These are phyloP conservation scores for Paracoccidioides brasiliensis DNA, from an alignment of 2,329 filamentous ascomycete genomes.

Conservation along the genomic window DNA sequence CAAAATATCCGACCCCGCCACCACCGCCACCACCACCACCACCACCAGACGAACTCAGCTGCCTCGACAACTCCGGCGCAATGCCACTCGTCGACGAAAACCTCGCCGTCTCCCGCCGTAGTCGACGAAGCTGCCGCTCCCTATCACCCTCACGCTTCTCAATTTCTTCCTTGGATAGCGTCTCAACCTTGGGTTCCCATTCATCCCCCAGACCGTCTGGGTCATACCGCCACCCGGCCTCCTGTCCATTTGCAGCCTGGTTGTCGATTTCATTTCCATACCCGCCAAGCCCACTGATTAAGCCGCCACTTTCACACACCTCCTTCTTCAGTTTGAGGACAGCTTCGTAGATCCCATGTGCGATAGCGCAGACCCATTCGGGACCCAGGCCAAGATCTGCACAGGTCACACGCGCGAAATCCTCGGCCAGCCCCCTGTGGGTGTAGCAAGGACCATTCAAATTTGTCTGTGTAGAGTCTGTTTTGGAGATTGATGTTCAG, in stretches of 20 bases:
- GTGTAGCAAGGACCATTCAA: constrained; percentile 92
- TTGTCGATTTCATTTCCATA: constrained; percentile 67
- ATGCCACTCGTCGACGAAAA: constrained; percentile 81
- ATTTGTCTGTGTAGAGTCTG: constrained; percentile 88
- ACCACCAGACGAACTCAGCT: constrained; percentile 36
- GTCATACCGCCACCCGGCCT: constrained; percentile 91
- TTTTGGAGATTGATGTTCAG: constrained; percentile 87
- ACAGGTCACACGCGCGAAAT: constrained; percentile 84
- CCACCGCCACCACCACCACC: not conserved
- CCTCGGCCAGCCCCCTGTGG: constrained; percentile 84
- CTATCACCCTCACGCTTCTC: constrained; percentile 92
- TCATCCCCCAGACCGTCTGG: constrained; percentile 74
- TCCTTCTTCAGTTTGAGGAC: constrained; percentile 90
- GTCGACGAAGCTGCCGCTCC: constrained; percentile 73
- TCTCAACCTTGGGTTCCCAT: constrained; percentile 73
- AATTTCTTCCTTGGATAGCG: constrained; percentile 85
- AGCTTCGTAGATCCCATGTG: constrained; percentile 93
- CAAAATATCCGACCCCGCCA: constrained; percentile 35
- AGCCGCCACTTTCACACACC: constrained; percentile 77
- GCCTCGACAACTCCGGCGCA: constrained; percentile 55
- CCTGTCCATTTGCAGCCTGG: constrained; percentile 66
- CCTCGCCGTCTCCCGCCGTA: constrained; percentile 80
- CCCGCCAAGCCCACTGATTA: constrained; percentile 61
- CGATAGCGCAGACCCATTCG: constrained; percentile 89
- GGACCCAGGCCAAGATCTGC: constrained; percentile 78